Evolutionary conservation across 2,329 filamentous ascomycete species (phyloP).

Genomic region (Cryphonectria carpinicola): DNA sequence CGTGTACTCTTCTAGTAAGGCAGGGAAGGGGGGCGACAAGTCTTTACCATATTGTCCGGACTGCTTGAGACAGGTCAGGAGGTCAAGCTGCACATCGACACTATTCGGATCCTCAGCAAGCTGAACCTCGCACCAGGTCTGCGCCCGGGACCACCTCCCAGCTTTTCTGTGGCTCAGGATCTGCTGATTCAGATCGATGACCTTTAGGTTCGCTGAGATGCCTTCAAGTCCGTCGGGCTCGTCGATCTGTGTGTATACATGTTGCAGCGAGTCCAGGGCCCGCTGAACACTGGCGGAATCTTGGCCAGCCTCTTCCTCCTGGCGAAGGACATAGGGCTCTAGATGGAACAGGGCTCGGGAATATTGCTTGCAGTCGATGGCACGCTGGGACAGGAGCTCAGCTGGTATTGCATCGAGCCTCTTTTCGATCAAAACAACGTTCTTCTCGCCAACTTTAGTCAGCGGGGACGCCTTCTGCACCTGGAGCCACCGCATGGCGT

Average conservation of each 20-base stretch:
- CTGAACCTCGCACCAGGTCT: conserved; percentile 96
- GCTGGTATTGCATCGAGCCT: conserved; percentile 68
- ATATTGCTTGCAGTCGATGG: conserved; percentile 93
- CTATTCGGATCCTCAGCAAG: conserved; percentile 79
- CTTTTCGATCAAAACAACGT: conserved; percentile 52
- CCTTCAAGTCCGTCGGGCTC: conserved; percentile 96
- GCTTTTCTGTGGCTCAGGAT: conserved; percentile 91
- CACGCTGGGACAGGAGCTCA: conserved; percentile 76
- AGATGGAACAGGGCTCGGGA: conserved; percentile 91
- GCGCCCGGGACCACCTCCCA: conserved; percentile 89
- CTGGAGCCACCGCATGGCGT: conserved; percentile 87
- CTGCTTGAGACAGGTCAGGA: conserved; percentile 87
- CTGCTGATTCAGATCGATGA: conserved; percentile 91
- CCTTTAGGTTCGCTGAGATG: conserved; percentile 83
- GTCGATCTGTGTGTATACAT: conserved; percentile 96
- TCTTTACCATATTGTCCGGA: conserved; percentile 88
- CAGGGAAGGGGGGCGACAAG: conserved; percentile 36
- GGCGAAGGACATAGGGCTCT: conserved; percentile 76
- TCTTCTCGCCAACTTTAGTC: conserved; percentile 50
- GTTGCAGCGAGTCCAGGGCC: conserved; percentile 78
- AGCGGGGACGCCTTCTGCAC: conserved; percentile 60
- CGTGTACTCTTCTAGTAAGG: background rate
- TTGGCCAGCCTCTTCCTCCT: conserved; percentile 50
- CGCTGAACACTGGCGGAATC: conserved; percentile 61
- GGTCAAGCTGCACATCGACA: conserved; percentile 75